A percentile compares a stretch with the other conserved stretches of the same genome.
phyloP scores from a whole-genome alignment of 176 grass and related monocot genomes.

The Aegilops sharonensis region DNA sequence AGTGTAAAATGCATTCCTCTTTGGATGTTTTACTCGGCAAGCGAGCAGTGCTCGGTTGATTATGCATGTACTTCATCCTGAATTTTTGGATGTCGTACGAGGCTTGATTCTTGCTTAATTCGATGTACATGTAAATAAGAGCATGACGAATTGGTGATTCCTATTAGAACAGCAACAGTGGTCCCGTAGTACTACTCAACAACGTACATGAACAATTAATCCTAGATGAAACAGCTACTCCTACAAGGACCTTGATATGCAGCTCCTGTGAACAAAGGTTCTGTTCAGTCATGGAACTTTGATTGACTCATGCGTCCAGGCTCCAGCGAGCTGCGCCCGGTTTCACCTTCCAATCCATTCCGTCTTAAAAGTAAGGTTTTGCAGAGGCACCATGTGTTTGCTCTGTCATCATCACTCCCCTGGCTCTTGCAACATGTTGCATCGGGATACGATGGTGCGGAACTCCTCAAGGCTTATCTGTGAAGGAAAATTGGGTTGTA shows the following conservation, averaged over 20 bases:
- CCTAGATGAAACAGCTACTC: background rate
- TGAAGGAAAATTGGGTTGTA: slow-evolving; percentile 13
- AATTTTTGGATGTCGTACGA: background rate
- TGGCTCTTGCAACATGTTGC: slow-evolving; percentile 77
- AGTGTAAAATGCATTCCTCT: background rate
- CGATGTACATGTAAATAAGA: background rate
- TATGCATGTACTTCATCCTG: background rate
- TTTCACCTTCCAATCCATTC: background rate
- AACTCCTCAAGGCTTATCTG: slow-evolving; percentile 93
- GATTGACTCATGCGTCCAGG: background rate
- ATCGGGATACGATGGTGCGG: slow-evolving; percentile 59
- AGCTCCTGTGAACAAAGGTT: background rate
- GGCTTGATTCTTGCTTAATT: background rate
- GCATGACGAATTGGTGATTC: background rate
- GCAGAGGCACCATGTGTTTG: background rate
- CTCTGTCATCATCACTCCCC: slow-evolving; percentile 15
- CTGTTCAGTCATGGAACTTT: background rate
- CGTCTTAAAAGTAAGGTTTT: background rate
- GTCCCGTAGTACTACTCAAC: background rate
- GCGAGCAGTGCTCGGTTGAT: background rate
- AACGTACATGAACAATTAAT: background rate
- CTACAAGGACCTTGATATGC: too few species aligned
- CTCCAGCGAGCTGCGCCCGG: too few species aligned
- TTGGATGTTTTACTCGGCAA: background rate
- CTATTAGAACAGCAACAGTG: background rate